phyloP scores from a whole-genome alignment of 306 rosid genomes.

The Ziziphus jujuba region DNA sequence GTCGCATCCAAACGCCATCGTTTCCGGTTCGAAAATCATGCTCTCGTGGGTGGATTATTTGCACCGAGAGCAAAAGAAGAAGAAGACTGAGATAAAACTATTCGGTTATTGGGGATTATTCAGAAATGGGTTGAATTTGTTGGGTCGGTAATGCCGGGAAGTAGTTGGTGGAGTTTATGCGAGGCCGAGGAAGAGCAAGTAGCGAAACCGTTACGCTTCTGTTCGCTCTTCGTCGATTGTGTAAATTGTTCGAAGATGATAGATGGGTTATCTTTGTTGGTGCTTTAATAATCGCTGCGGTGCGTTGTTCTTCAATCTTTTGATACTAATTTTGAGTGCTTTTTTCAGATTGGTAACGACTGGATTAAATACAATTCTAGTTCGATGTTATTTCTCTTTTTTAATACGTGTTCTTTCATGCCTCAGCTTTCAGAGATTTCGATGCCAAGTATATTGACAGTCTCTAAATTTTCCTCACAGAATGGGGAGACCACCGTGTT shows the following conservation, averaged over 20 bases:
- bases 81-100: background rate
- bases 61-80: constrained; percentile 12
- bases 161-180: constrained; percentile 55
- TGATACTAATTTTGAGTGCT: background rate
- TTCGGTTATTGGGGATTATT: background rate
- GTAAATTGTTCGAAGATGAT: constrained; percentile 52
- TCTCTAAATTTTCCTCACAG: constrained; percentile 71
- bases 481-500: constrained; percentile 51
- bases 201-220: constrained; percentile 33
- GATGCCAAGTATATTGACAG: constrained; percentile 65
- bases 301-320: constrained; percentile 24
- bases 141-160: constrained; percentile 27
- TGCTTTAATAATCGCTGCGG: constrained; percentile 51
- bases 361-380: background rate
- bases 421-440: constrained; percentile 75
- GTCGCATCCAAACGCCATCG: constrained; percentile 8
- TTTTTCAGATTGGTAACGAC: no score
- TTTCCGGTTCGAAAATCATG: constrained; percentile 2
- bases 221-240: constrained; percentile 53
- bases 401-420: constrained; percentile 8
- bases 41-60: background rate
- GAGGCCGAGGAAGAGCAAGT: constrained; percentile 25
- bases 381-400: background rate
- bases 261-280: constrained; percentile 41
- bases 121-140: constrained; percentile 19